Evolutionary conservation across 495 filamentous ascomycete species (phyloP).

Genomic region (Daldinia decipiens): DNA sequence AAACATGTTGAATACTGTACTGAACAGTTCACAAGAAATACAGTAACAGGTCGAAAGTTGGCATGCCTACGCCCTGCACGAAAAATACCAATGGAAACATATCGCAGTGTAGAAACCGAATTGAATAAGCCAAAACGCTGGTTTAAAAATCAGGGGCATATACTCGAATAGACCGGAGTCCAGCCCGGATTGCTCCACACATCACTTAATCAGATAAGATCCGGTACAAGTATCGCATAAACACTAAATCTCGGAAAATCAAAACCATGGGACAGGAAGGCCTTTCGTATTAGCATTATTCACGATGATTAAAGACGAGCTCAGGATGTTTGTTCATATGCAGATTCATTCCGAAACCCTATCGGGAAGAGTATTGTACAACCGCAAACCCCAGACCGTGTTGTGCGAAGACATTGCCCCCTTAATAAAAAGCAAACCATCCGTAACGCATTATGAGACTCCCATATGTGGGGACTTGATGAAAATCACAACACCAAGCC

Average conservation of each 20-base stretch:
- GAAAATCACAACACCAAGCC: slow-evolving; percentile 57
- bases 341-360: slow-evolving; percentile 70
- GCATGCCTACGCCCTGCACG: too few species aligned
- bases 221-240: background rate
- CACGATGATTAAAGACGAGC: slow-evolving; percentile 20
- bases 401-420: slow-evolving; percentile 73
- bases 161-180: background rate
- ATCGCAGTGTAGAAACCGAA: too few species aligned
- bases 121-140: too few species aligned
- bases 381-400: slow-evolving; percentile 78
- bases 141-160: background rate
- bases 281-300: slow-evolving; percentile 2
- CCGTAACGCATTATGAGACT: slow-evolving; percentile 89
- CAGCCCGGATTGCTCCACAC: background rate
- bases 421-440: slow-evolving; percentile 79
- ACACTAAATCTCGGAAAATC: background rate
- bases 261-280: background rate
- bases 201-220: background rate
- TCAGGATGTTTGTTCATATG: slow-evolving; percentile 62
- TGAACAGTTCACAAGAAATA: too few species aligned
- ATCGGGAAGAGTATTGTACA: slow-evolving; percentile 81
- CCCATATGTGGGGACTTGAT: slow-evolving; percentile 64
- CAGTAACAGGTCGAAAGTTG: too few species aligned
- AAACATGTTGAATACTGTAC: too few species aligned
- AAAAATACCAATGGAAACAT: too few species aligned